phyloP scores from a whole-genome alignment of 495 filamentous ascomycete genomes.

The Paragyromitra xinjiangensis region DNA sequence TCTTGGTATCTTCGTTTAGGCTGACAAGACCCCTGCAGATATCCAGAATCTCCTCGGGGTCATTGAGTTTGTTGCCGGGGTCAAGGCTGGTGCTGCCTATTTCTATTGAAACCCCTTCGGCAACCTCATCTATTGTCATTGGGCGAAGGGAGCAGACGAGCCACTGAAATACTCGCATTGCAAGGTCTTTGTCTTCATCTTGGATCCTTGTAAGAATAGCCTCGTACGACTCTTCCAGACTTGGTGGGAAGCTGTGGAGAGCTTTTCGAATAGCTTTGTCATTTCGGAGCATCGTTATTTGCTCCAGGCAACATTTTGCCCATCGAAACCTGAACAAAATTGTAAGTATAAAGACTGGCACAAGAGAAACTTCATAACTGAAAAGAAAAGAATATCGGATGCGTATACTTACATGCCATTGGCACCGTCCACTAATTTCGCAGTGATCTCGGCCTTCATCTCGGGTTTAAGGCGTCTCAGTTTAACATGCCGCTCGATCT shows the following conservation, averaged over 20 bases:
- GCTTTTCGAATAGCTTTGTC: conserved; percentile 50
- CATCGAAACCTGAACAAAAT: conserved; percentile 38
- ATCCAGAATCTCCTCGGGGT: conserved; percentile 35
- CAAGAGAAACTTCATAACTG: background rate
- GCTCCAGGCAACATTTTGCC: conserved; percentile 19
- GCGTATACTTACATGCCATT: conserved; percentile 35
- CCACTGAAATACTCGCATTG: conserved; percentile 31
- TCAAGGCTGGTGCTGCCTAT: conserved; percentile 23
- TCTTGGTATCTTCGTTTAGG: conserved; percentile 11
- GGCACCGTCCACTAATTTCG: conserved; percentile 12
- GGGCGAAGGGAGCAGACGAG: conserved; percentile 22
- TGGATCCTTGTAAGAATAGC: conserved; percentile 54
- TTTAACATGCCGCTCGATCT: conserved; percentile 25
- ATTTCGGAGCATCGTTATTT: conserved; percentile 42
- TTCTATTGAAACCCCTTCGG: conserved; percentile 38
- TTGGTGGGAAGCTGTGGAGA: conserved; percentile 56
- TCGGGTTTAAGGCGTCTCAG: conserved; percentile 24
- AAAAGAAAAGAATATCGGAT: background rate
- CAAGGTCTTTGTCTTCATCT: conserved; percentile 38
- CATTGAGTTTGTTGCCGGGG: conserved; percentile 12
- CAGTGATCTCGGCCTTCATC: conserved; percentile 26
- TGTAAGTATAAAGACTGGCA: background rate
- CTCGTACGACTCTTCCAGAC: no score
- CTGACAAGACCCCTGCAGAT: conserved; percentile 34
- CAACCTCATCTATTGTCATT: conserved; percentile 37